A percentile compares a stretch with the other conserved stretches of the same genome.
Evolutionary conservation across 139 green algal genomes (phyloP).

Genomic region (Auxenochlorella protothecoides): DNA sequence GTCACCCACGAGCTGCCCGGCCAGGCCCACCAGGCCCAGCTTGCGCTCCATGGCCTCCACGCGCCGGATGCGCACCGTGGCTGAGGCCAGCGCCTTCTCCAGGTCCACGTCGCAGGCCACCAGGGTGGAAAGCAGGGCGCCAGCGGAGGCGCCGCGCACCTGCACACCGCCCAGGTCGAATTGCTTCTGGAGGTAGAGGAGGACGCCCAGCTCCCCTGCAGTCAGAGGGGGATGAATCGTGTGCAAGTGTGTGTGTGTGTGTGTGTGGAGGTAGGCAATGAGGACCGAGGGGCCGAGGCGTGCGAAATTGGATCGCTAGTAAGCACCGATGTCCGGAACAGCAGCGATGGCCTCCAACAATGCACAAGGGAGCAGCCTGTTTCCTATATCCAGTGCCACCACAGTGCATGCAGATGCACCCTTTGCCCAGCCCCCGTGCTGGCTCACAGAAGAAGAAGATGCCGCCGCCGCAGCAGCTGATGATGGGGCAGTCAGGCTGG

Average conservation of each 20-base stretch:
- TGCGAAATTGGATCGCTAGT: too few species aligned
- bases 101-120: slow-evolving; percentile 30
- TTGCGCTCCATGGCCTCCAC: too few species aligned
- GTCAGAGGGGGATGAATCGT: too few species aligned
- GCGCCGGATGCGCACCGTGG: too few species aligned
- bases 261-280: too few species aligned
- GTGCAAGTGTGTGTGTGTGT: too few species aligned
- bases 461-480: slow-evolving; percentile 11
- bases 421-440: not conserved
- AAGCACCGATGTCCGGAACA: too few species aligned
- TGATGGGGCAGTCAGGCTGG: slow-evolving; percentile 4
- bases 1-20: slow-evolving; percentile 47
- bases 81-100: slow-evolving; percentile 22
- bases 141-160: slow-evolving; percentile 30
- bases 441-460: slow-evolving; percentile 19
- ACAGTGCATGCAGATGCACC: slow-evolving; percentile 13
- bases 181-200: slow-evolving; percentile 17
- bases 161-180: slow-evolving; percentile 25
- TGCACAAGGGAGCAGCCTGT: too few species aligned
- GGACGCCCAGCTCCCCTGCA: slow-evolving; percentile 7
- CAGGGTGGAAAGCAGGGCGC: slow-evolving; percentile 25
- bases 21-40: slow-evolving; percentile 51
- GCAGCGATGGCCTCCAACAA: too few species aligned
- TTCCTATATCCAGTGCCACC: too few species aligned
- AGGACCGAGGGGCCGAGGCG: too few species aligned